A percentile compares a stretch with the other conserved stretches of the same genome.
Evolutionary conservation across 345 rosid species (phyloP).

Genomic region (Salix viminalis): DNA sequence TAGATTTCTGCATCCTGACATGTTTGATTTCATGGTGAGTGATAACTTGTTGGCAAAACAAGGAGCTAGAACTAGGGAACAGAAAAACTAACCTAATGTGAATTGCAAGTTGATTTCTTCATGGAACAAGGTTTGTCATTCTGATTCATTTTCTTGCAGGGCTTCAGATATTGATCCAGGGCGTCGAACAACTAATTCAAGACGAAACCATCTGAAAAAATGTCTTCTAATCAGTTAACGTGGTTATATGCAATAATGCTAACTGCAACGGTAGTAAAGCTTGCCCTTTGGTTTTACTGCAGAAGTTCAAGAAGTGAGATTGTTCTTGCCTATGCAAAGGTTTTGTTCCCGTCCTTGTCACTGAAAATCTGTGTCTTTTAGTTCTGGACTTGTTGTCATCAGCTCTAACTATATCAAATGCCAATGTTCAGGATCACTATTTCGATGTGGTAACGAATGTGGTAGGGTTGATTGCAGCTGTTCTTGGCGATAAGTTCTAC

Average conservation of each 20-base stretch:
- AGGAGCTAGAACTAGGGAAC: too few species aligned
- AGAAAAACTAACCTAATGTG: too few species aligned
- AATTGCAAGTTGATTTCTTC: neutral
- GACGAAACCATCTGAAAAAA: slow-evolving; percentile 40
- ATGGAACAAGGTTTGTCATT: neutral
- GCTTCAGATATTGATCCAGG: slow-evolving; percentile 65
- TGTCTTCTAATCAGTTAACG: slow-evolving; percentile 42
- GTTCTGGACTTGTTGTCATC: neutral
- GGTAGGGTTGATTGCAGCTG: slow-evolving; percentile 73
- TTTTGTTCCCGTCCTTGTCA: slow-evolving; percentile 8
- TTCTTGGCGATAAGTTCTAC: slow-evolving; percentile 61
- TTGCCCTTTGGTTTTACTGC: slow-evolving; percentile 80
- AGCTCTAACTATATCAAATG: neutral
- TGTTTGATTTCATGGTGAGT: neutral
- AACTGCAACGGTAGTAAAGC: slow-evolving; percentile 63
- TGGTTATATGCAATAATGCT: slow-evolving; percentile 80
- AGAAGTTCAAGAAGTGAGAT: slow-evolving; percentile 62
- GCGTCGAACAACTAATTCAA: slow-evolving; percentile 50
- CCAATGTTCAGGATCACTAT: slow-evolving; percentile 66
- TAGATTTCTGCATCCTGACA: too few species aligned
- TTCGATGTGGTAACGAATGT: slow-evolving; percentile 82
- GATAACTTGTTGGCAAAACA: too few species aligned
- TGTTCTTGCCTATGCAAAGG: slow-evolving; percentile 92
- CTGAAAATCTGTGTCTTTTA: neutral
- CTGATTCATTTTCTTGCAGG: slow-evolving; percentile 37